Evolutionary conservation across 2,329 filamentous ascomycete genomes (phyloP).

Genomic region (Coniochaeta pulveracea): DNA sequence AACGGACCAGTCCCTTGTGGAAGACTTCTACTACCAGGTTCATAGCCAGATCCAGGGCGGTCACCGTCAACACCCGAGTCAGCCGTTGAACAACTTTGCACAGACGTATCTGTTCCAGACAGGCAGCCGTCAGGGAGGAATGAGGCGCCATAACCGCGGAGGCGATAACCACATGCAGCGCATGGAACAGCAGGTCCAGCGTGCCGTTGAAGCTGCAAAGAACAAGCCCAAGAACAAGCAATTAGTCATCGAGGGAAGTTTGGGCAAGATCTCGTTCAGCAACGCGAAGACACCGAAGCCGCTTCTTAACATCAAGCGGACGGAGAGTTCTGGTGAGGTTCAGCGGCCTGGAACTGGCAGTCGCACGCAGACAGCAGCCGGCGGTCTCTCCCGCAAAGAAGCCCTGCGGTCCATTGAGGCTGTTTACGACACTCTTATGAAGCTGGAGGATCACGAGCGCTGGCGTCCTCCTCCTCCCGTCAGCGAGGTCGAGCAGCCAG

Average conservation of each 20-base stretch:
- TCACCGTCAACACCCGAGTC: conserved; percentile 80
- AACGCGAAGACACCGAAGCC: conserved; percentile 97
- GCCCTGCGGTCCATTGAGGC: conserved; percentile 79
- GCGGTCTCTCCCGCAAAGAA: conserved; percentile 67
- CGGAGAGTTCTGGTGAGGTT: conserved; percentile 53
- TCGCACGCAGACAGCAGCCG: conserved; percentile 20
- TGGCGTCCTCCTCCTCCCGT: conserved; percentile 55
- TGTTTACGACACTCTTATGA: conserved; percentile 82
- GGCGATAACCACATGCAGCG: conserved; percentile 96
- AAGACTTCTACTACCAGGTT: conserved; percentile 99
- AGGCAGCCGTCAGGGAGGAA: conserved; percentile 66
- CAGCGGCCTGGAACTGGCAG: conserved; percentile 40
- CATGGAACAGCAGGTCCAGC: conserved; percentile 98
- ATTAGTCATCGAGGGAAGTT: conserved; percentile 86
- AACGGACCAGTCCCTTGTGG: conserved; percentile 68
- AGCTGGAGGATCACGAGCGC: conserved; percentile 86
- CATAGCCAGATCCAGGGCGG: conserved; percentile 88
- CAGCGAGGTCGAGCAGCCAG: conserved; percentile 52
- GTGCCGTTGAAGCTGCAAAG: conserved; percentile 94
- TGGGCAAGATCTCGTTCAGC: conserved; percentile 98
- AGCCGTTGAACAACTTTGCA: conserved; percentile 90
- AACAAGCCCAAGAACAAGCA: conserved; percentile 97
- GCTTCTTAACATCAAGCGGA: conserved; percentile 86
- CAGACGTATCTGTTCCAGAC: conserved; percentile 97
- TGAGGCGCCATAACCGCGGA: conserved; percentile 65